phyloP scores from a whole-genome alignment of 108 stramenopile genomes.

The Pelagomonas calceolata region DNA sequence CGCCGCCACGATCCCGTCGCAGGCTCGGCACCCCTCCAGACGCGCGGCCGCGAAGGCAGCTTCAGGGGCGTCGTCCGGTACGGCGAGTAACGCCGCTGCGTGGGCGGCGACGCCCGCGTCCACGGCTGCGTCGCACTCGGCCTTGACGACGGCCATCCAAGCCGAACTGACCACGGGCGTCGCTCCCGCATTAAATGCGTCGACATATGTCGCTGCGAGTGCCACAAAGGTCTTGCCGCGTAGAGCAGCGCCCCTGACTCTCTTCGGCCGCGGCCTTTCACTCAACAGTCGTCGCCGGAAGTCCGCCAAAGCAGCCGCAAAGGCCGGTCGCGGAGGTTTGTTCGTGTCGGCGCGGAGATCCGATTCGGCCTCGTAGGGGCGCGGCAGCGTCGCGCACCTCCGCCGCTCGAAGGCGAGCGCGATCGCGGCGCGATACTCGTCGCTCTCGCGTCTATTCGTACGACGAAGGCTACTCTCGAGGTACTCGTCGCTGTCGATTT shows the following conservation, averaged over 20 bases:
- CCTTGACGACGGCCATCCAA: no score
- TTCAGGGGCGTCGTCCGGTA: no score
- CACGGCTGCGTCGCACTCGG: no score
- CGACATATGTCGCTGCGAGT: background rate
- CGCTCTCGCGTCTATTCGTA: background rate
- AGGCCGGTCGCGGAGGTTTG: background rate
- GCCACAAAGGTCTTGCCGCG: background rate
- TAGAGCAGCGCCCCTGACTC: background rate
- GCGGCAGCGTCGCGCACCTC: conserved; percentile 1
- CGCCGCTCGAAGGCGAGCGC: background rate
- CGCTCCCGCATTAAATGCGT: no score
- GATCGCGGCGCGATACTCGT: background rate
- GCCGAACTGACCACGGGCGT: no score
- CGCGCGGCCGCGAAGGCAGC: no score
- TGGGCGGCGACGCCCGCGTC: no score
- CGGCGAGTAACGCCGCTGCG: no score
- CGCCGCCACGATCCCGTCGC: no score
- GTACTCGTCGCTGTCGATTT: background rate
- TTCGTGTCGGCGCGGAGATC: background rate
- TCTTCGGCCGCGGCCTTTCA: background rate
- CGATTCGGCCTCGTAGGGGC: background rate
- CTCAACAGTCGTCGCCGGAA: background rate
- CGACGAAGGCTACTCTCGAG: background rate
- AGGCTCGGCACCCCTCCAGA: no score
- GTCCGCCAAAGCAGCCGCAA: background rate